A percentile compares a stretch with the other conserved stretches of the same genome.
Evolutionary conservation across 306 rosid genomes (phyloP).

Genomic region (Erythrophleum fordii): DNA sequence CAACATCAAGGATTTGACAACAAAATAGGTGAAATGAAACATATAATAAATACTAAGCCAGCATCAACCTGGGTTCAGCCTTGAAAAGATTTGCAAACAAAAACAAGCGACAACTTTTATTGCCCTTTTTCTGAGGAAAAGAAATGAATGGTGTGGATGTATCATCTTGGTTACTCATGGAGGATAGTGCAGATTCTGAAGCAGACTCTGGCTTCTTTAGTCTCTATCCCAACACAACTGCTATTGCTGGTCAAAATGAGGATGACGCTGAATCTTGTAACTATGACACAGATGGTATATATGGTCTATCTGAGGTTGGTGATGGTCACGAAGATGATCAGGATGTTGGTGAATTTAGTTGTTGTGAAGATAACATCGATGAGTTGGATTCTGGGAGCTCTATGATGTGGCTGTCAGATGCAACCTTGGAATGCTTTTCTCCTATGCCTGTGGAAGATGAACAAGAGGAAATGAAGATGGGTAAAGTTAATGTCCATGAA

Average conservation of each 20-base stretch:
- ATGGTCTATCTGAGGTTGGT: slow-evolving; percentile 27
- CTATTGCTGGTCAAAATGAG: slow-evolving; percentile 23
- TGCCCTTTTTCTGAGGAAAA: neutral
- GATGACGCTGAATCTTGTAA: slow-evolving; percentile 62
- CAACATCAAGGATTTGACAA: slow-evolving; percentile 34
- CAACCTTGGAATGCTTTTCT: slow-evolving; percentile 29
- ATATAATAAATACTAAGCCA: neutral
- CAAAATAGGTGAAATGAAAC: neutral
- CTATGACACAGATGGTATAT: slow-evolving; percentile 28
- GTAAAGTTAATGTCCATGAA: slow-evolving; percentile 36
- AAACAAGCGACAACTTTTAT: neutral
- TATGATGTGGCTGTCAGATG: slow-evolving; percentile 32
- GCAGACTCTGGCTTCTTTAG: slow-evolving; percentile 40
- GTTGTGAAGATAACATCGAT: slow-evolving; percentile 2
- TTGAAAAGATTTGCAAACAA: neutral
- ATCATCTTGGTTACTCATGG: slow-evolving; percentile 49
- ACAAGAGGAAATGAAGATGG: slow-evolving; percentile 34
- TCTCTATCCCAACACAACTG: slow-evolving; percentile 22
- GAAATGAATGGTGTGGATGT: slow-evolving; percentile 48
- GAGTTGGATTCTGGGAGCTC: slow-evolving; percentile 28
- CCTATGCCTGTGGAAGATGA: slow-evolving; percentile 39
- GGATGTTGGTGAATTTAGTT: slow-evolving; percentile 16
- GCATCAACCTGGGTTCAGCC: neutral
- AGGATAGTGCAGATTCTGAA: slow-evolving; percentile 64
- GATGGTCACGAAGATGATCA: slow-evolving; percentile 31